phyloP scores from a whole-genome alignment of 805 yeast species.

The Maudiozyma pseudohumilis region DNA sequence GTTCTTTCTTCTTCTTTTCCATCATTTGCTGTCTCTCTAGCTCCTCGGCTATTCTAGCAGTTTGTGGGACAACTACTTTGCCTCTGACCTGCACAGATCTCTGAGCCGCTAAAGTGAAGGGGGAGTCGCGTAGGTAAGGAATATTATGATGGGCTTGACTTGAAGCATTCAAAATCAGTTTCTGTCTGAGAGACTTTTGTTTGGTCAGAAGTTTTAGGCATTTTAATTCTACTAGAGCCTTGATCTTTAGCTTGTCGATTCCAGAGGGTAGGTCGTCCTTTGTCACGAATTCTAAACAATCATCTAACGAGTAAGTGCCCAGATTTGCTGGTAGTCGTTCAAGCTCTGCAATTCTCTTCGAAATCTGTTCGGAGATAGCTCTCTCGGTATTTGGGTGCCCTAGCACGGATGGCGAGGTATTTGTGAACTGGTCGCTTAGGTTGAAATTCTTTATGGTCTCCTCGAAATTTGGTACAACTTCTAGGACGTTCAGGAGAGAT shows the following conservation, averaged over 20 bases:
- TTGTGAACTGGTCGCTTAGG: constrained; percentile 22
- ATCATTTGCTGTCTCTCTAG: constrained; percentile 60
- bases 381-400: constrained; percentile 46
- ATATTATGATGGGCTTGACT: constrained; percentile 47
- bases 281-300: constrained; percentile 33
- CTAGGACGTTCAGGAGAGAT: constrained; percentile 17
- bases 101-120: constrained; percentile 55
- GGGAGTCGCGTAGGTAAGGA: constrained; percentile 41
- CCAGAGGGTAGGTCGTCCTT: constrained; percentile 37
- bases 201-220: constrained; percentile 53
- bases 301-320: constrained; percentile 45
- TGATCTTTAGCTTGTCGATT: constrained; percentile 51
- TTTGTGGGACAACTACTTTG: constrained; percentile 61
- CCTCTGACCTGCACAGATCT: constrained; percentile 59
- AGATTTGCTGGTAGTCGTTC: constrained; percentile 61
- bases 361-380: constrained; percentile 42
- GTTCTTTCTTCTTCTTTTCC: constrained; percentile 46
- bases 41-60: constrained; percentile 66
- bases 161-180: constrained; percentile 43
- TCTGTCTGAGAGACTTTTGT: constrained; percentile 62
- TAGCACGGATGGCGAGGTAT: constrained; percentile 27
- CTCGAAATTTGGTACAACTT: constrained; percentile 23
- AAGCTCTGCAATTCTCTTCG: constrained; percentile 48
- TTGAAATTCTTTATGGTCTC: constrained; percentile 25
- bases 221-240: constrained; percentile 61